A percentile compares a stretch with the other conserved stretches of the same genome.
These are phyloP conservation scores for Pachyrhizus erosus DNA, from an alignment of 306 rosid species.

Conservation along the genomic window DNA sequence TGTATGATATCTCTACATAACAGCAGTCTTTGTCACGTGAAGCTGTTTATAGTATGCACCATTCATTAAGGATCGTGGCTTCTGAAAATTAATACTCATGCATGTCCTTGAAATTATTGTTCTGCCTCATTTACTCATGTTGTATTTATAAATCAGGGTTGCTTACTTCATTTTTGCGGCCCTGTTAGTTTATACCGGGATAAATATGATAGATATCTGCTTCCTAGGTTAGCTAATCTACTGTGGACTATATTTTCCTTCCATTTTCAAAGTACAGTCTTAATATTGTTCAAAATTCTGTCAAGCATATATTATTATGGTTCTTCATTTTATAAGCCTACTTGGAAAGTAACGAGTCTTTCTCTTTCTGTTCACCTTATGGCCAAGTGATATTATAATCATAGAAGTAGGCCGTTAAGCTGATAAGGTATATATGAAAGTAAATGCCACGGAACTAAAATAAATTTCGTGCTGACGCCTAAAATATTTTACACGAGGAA, in stretches of 20 bases:
- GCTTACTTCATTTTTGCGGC: conserved; percentile 46
- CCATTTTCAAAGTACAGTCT: conserved; percentile 22
- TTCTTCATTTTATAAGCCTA: neutral
- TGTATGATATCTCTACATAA: conserved; percentile 68
- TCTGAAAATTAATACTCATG: conserved; percentile 48
- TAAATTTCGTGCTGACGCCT: neutral
- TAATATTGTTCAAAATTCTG: conserved; percentile 28
- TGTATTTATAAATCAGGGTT: conserved; percentile 48
- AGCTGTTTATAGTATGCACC: conserved; percentile 65
- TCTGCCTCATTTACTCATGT: conserved; percentile 43
- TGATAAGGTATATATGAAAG: neutral
- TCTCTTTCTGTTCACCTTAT: neutral
- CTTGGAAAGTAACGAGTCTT: neutral
- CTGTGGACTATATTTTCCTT: conserved; percentile 32
- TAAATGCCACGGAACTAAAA: neutral
- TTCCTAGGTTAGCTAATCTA: conserved; percentile 42
- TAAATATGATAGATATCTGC: conserved; percentile 44
- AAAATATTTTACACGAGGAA: too few species aligned
- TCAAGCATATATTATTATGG: conserved; percentile 4
- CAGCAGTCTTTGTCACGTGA: conserved; percentile 54
- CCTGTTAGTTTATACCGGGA: conserved; percentile 43
- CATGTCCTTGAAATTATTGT: conserved; percentile 41
- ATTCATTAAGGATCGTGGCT: conserved; percentile 58
- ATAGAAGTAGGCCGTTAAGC: neutral
- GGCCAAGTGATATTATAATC: neutral